phyloP scores from a whole-genome alignment of 768 basidiomycete genomes.

The Agaricus sinodeliciosus region DNA sequence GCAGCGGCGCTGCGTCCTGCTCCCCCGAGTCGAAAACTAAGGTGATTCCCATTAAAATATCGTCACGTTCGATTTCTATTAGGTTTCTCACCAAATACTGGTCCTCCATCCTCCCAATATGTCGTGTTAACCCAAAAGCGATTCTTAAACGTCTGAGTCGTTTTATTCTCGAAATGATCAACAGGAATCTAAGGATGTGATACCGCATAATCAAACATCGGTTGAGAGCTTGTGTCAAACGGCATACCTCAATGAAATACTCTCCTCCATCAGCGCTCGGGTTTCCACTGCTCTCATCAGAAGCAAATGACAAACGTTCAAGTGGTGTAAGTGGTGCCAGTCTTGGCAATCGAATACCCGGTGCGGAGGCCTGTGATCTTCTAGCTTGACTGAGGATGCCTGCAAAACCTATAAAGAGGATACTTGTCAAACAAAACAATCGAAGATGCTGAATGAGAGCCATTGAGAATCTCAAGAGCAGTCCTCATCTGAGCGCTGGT shows the following conservation, averaged over 20 bases:
- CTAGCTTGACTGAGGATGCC: neutral
- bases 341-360: neutral
- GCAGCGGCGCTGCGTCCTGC: constrained; percentile 39
- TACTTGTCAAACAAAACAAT: neutral
- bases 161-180: constrained; percentile 35
- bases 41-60: neutral
- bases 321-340: neutral
- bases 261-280: neutral
- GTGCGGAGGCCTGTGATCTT: neutral
- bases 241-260: constrained; percentile 4
- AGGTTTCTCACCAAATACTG: constrained; percentile 33
- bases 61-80: no score
- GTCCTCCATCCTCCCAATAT: constrained; percentile 40
- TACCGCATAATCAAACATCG: no score
- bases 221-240: neutral
- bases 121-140: constrained; percentile 45
- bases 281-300: neutral
- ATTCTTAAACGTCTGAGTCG: constrained; percentile 31
- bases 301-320: neutral
- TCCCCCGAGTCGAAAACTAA: constrained; percentile 47
- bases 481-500: neutral
- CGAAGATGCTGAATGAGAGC: neutral
- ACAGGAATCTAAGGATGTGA: constrained; percentile 31
- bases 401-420: neutral
- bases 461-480: neutral